These are phyloP conservation scores for Naganishia albida DNA, from an alignment of 1,284 basidiomycete genomes.

Conservation along the genomic window DNA sequence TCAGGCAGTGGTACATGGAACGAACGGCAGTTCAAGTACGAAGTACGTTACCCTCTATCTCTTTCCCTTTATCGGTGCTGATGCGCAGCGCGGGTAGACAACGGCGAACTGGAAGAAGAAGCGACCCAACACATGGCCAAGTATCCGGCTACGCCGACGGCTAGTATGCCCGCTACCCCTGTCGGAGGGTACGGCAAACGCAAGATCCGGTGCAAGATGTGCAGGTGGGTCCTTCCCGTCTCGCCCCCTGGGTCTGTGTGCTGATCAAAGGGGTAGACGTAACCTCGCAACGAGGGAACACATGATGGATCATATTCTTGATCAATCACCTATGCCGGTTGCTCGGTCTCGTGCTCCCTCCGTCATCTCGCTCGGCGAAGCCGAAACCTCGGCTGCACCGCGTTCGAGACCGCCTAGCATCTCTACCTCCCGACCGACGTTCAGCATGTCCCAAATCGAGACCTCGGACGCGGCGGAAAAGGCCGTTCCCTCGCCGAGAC, in stretches of 20 bases:
- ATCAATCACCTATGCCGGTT: constrained; percentile 42
- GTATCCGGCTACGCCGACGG: constrained; percentile 66
- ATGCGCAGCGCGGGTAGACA: constrained; percentile 54
- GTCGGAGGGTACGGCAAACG: constrained; percentile 45
- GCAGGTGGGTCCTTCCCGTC: constrained; percentile 61
- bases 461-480: constrained; percentile 1
- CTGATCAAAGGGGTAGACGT: constrained; percentile 54
- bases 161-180: constrained; percentile 65
- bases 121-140: constrained; percentile 70
- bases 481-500: constrained; percentile 13
- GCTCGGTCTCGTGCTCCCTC: constrained; percentile 49
- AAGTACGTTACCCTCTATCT: background rate
- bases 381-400: background rate
- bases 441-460: constrained; percentile 11
- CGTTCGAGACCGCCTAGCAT: constrained; percentile 23
- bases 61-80: constrained; percentile 14
- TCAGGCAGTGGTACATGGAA: constrained; percentile 78
- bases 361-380: background rate
- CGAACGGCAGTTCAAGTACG: constrained; percentile 68
- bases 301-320: constrained; percentile 80
- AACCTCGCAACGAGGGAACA: constrained; percentile 85
- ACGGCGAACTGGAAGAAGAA: constrained; percentile 62
- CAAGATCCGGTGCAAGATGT: constrained; percentile 84
- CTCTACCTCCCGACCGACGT: background rate
- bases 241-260: background rate